A percentile compares a stretch with the other conserved stretches of the same genome.
Evolutionary conservation across 257 asterid species (phyloP).

Genomic region (Gardenia jasminoides): DNA sequence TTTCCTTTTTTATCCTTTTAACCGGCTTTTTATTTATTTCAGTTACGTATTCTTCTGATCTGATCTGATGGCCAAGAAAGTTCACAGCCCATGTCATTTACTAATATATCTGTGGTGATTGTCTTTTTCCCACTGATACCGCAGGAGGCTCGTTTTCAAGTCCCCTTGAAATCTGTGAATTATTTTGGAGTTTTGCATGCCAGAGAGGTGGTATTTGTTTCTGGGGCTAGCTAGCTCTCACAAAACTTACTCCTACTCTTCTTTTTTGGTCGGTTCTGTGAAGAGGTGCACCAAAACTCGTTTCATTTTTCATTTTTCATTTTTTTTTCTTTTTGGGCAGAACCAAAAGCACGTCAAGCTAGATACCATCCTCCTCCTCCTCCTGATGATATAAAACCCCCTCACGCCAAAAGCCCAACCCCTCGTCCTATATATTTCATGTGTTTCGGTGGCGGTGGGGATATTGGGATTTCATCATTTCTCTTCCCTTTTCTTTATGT

Average conservation of each 20-base stretch:
- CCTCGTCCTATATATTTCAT: neutral
- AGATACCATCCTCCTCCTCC: conserved; percentile 22
- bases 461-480: neutral
- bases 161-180: conserved; percentile 34
- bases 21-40: neutral
- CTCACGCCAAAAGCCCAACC: no score
- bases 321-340: neutral
- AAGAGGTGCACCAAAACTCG: conserved; percentile 6
- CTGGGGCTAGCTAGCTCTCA: neutral
- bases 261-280: conserved; percentile 8
- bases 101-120: conserved; percentile 15
- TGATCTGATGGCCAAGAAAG: conserved; percentile 20
- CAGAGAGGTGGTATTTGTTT: conserved; percentile 7
- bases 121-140: conserved; percentile 29
- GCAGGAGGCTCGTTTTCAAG: conserved; percentile 21
- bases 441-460: neutral
- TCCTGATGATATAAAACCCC: no score
- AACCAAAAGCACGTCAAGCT: conserved; percentile 12
- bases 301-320: neutral
- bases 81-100: conserved; percentile 18
- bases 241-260: conserved; percentile 2
- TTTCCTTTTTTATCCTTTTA: neutral
- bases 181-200: conserved; percentile 25
- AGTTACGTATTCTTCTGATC: neutral
- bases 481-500: neutral